A percentile compares a stretch with the other conserved stretches of the same genome.
These are phyloP conservation scores for Trichopus zeylanicus DNA, from an alignment of 116 monocot species.

Conservation along the genomic window DNA sequence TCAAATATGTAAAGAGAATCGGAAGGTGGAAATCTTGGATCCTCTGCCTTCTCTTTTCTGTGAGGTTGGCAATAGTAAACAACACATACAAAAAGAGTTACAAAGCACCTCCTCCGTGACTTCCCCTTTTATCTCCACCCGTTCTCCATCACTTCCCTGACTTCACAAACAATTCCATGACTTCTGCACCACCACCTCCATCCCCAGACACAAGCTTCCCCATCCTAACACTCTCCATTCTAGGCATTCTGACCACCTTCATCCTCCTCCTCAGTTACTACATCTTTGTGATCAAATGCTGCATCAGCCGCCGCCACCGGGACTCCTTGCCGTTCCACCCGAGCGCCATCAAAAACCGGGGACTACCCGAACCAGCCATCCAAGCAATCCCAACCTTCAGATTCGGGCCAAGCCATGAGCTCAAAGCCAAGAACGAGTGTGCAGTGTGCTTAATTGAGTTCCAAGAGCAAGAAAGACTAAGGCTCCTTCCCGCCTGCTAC, in stretches of 20 bases:
- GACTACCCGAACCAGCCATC: slow-evolving; percentile 36
- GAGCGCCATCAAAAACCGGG: slow-evolving; percentile 1
- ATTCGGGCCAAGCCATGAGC: slow-evolving; percentile 8
- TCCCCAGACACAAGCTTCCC: slow-evolving; percentile 34
- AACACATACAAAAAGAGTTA: no score
- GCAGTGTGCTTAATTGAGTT: slow-evolving; percentile 59
- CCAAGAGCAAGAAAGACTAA: slow-evolving; percentile 45
- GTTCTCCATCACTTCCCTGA: neutral
- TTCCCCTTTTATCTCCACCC: no score
- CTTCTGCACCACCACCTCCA: no score
- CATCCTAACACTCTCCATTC: slow-evolving; percentile 33
- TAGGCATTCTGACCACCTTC: slow-evolving; percentile 51
- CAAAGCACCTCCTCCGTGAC: no score
- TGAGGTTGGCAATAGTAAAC: no score
- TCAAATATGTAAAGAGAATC: no score
- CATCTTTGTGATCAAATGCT: slow-evolving; percentile 55
- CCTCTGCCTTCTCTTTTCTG: no score
- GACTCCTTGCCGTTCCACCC: neutral
- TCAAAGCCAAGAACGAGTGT: slow-evolving; percentile 27
- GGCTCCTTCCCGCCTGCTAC: slow-evolving; percentile 46
- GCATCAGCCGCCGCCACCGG: slow-evolving; percentile 22
- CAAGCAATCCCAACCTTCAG: slow-evolving; percentile 45
- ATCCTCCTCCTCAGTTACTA: slow-evolving; percentile 61
- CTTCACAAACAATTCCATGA: slow-evolving; percentile 3
- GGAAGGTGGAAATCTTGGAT: no score